These are phyloP conservation scores for Verruconis gallopava DNA, from an alignment of 2,329 filamentous ascomycete genomes.

Conservation along the genomic window DNA sequence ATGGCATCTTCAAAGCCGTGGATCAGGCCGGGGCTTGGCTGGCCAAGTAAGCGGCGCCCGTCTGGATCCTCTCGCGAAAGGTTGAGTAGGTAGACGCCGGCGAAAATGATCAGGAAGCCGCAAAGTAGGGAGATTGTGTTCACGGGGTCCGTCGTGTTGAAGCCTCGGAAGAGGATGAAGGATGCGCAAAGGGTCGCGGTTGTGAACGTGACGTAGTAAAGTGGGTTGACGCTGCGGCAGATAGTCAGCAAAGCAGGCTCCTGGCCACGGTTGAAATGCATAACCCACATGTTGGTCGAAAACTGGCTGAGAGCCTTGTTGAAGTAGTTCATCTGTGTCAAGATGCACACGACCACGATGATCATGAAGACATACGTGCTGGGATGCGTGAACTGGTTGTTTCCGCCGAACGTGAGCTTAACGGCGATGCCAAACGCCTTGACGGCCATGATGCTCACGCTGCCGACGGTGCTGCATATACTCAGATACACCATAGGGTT, in stretches of 20 bases:
- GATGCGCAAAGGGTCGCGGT: constrained; percentile 88
- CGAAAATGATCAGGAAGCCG: constrained; percentile 89
- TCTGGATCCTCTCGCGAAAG: constrained; percentile 87
- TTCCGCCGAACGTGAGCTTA: constrained; percentile 82
- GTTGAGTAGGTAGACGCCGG: constrained; percentile 89
- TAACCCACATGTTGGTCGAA: constrained; percentile 82
- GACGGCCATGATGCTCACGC: constrained; percentile 96
- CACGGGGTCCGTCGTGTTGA: constrained; percentile 85
- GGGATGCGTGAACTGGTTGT: constrained; percentile 90
- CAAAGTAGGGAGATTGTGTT: constrained; percentile 87
- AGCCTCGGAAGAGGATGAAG: constrained; percentile 89
- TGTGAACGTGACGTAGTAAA: constrained; percentile 97
- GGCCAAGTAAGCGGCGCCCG: constrained; percentile 51
- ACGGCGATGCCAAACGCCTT: constrained; percentile 97
- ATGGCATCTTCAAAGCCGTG: constrained; percentile 53
- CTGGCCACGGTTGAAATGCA: no score
- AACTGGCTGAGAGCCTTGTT: constrained; percentile 97
- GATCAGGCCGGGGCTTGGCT: constrained; percentile 20
- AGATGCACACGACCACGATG: constrained; percentile 79
- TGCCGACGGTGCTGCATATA: constrained; percentile 94
- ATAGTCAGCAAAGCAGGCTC: not conserved
- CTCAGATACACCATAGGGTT: constrained; percentile 95
- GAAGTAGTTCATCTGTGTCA: constrained; percentile 99
- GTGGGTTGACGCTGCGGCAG: constrained; percentile 63
- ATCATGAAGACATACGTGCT: constrained; percentile 98